Conservation (phyloP, 2,329 filamentous ascomycete genomes). For the Ophiosphaerella herpotricha region DNA sequence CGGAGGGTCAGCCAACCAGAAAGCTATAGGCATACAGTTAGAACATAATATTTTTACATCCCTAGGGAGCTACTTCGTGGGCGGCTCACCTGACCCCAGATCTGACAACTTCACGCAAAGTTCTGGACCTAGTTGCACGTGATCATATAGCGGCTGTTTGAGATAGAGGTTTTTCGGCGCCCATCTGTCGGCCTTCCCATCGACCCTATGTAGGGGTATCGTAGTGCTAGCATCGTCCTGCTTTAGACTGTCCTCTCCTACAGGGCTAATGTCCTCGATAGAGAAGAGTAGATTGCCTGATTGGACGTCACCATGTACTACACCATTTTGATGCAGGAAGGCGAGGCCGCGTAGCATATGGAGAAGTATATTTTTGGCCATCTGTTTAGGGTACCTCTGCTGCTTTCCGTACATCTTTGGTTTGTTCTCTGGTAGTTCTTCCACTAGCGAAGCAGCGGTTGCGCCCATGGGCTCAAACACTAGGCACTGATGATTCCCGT, state of each 20-base stretch:
- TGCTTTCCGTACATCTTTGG: conserved; percentile 11
- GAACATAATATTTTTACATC: neutral
- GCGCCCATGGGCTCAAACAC: conserved; percentile 12
- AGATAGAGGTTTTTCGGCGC: conserved; percentile 34
- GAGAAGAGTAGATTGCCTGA: conserved; percentile 47
- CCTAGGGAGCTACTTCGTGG: neutral
- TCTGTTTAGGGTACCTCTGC: conserved; percentile 20
- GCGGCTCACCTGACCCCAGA: conserved; percentile 27
- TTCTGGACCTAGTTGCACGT: conserved; percentile 21
- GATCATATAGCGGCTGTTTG: conserved; percentile 32
- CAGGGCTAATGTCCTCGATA: conserved; percentile 32
- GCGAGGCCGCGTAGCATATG: conserved; percentile 47
- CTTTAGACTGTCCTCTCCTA: conserved; percentile 19
- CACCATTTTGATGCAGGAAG: conserved; percentile 46
- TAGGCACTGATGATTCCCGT: conserved; percentile 12
- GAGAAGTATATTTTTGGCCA: conserved; percentile 39
- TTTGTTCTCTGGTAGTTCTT: conserved; percentile 17
- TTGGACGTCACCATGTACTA: conserved; percentile 50
- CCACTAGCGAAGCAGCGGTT: conserved; percentile 11
- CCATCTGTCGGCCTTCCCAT: conserved; percentile 35
- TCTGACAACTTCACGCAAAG: conserved; percentile 37
- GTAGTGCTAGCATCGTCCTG: conserved; percentile 24
- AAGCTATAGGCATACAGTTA: conserved; percentile 10
- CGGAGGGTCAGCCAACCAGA: conserved; percentile 29
- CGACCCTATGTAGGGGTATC: conserved; percentile 23